A percentile compares a stretch with the other conserved stretches of the same genome.
phyloP scores from a whole-genome alignment of 2,329 filamentous ascomycete species.

The Ophiostoma piceae region DNA sequence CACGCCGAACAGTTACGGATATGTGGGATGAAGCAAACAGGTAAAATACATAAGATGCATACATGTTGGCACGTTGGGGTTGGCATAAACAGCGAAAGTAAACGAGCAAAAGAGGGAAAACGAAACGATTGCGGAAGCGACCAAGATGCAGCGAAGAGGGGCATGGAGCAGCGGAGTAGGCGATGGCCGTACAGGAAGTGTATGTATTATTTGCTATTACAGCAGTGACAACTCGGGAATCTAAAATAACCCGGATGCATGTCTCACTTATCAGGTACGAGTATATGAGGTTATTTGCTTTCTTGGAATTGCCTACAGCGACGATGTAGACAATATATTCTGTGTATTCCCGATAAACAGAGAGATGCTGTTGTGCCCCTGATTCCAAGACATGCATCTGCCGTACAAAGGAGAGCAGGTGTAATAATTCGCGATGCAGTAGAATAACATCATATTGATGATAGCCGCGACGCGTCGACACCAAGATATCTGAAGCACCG shows the following conservation, averaged over 20 bases:
- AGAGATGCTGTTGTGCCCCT: background rate
- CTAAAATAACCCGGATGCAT: background rate
- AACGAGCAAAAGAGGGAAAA: background rate
- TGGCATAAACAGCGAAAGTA: background rate
- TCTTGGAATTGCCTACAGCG: background rate
- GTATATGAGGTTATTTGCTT: background rate
- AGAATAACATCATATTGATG: background rate
- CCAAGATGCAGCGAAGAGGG: background rate
- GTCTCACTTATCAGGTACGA: constrained; percentile 4
- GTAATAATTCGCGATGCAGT: background rate
- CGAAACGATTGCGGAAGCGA: background rate
- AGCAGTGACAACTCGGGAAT: too few species aligned
- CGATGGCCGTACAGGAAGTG: background rate
- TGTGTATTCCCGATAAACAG: too few species aligned
- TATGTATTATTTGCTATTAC: background rate
- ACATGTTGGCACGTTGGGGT: too few species aligned
- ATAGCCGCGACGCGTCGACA: background rate
- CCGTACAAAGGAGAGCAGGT: background rate
- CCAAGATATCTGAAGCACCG: constrained; percentile 4
- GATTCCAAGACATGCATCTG: background rate
- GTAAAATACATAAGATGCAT: too few species aligned
- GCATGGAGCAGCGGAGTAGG: background rate
- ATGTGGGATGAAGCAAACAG: too few species aligned
- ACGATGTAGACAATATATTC: too few species aligned
- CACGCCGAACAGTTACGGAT: too few species aligned